These are phyloP conservation scores for Erythrobasidium yunnanense DNA, from an alignment of 768 basidiomycete genomes.

Conservation along the genomic window DNA sequence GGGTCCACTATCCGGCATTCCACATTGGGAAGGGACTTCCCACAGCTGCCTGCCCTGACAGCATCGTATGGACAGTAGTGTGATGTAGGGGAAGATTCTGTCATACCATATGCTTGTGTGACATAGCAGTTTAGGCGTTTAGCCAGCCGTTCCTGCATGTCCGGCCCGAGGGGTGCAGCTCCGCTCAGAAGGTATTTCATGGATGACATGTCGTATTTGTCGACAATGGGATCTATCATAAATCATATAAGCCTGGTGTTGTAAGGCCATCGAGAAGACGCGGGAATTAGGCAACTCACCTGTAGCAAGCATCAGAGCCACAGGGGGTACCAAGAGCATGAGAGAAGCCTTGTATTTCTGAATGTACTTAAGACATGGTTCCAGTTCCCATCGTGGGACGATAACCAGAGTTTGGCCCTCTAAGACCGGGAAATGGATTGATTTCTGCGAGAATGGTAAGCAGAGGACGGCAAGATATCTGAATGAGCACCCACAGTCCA, in stretches of 20 bases:
- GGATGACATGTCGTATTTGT: slow-evolving; percentile 33
- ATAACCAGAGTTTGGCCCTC: slow-evolving; percentile 51
- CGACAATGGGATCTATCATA: slow-evolving; percentile 26
- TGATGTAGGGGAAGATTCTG: slow-evolving; percentile 28
- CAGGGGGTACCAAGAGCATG: slow-evolving; percentile 34
- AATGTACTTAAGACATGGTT: slow-evolving; percentile 55
- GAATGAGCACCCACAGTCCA: slow-evolving; percentile 22
- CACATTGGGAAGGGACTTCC: slow-evolving; percentile 31
- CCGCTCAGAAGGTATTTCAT: slow-evolving; percentile 31
- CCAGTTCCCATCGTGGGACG: slow-evolving; percentile 61
- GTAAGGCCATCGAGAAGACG: background rate
- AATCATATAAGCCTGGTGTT: background rate
- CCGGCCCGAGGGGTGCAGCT: slow-evolving; percentile 37
- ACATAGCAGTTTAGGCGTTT: slow-evolving; percentile 17
- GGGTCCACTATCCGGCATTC: slow-evolving; percentile 27
- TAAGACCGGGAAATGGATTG: slow-evolving; percentile 53
- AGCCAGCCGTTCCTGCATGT: slow-evolving; percentile 31
- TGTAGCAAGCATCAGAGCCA: slow-evolving; percentile 31
- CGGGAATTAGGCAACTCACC: background rate
- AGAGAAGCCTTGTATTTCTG: slow-evolving; percentile 54
- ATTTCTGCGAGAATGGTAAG: slow-evolving; percentile 45
- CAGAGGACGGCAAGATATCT: background rate
- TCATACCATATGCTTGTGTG: slow-evolving; percentile 32
- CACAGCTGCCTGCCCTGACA: background rate
- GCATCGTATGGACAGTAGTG: slow-evolving; percentile 3